A percentile compares a stretch with the other conserved stretches of the same genome.
Conservation (phyloP, 2,329 filamentous ascomycete species). For the Emericellopsis cladophorae region DNA sequence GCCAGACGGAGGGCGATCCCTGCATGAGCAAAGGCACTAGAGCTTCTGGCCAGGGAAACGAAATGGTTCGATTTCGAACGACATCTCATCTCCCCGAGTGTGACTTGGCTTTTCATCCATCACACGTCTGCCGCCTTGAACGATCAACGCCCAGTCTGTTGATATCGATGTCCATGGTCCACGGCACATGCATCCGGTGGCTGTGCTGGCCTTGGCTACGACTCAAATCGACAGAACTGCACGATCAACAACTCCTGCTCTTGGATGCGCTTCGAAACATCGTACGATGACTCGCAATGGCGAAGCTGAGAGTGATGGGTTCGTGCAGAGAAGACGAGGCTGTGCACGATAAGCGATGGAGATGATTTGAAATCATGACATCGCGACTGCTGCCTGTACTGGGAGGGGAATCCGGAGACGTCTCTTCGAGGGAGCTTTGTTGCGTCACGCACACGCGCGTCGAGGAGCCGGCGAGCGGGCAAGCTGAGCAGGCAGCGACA, state of each 20-base stretch:
- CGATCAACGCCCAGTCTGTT: background rate
- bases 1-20: background rate
- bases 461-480: no score
- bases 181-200: background rate
- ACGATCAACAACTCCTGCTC: background rate
- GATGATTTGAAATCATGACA: background rate
- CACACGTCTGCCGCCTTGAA: background rate
- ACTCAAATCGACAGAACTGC: background rate
- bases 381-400: no score
- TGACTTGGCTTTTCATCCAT: background rate
- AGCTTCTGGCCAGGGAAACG: background rate
- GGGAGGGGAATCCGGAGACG: no score
- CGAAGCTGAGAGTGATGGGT: background rate
- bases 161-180: background rate
- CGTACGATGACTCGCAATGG: background rate
- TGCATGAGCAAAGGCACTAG: background rate
- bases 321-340: background rate
- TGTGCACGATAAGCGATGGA: background rate
- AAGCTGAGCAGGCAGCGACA: no score
- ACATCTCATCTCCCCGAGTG: background rate
- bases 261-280: background rate
- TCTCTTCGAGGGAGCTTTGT: no score
- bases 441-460: no score
- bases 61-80: slow-evolving; percentile 1
- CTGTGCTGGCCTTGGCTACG: background rate